phyloP scores from a whole-genome alignment of 345 rosid species.

The Euclidium syriacum region DNA sequence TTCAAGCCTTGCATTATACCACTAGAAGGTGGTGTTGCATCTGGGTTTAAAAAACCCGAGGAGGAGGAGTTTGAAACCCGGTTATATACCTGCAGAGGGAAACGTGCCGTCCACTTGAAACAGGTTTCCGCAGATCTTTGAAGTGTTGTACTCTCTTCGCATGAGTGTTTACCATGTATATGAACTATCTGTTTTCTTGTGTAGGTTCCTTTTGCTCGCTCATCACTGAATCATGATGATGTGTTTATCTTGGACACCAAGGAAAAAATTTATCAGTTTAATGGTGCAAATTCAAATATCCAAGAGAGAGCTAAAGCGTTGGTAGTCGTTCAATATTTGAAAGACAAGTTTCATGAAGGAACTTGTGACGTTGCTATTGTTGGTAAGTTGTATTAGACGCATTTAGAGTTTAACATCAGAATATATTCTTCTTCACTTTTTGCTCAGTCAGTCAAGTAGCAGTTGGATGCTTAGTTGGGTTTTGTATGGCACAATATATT shows the following conservation, averaged over 20 bases:
- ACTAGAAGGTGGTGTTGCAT: slow-evolving; percentile 93
- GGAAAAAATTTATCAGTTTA: slow-evolving; percentile 91
- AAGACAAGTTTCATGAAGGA: slow-evolving; percentile 89
- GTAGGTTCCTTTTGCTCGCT: slow-evolving; percentile 93
- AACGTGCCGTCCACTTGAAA: slow-evolving; percentile 83
- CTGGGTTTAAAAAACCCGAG: slow-evolving; percentile 83
- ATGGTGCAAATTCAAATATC: slow-evolving; percentile 94
- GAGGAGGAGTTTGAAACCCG: slow-evolving; percentile 86
- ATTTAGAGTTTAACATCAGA: slow-evolving; percentile 2
- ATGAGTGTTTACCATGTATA: slow-evolving; percentile 7
- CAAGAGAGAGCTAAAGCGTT: slow-evolving; percentile 98
- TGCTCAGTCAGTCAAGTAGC: background rate
- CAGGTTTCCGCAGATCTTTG: slow-evolving; percentile 52
- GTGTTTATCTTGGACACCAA: slow-evolving; percentile 87
- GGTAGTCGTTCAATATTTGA: slow-evolving; percentile 88
- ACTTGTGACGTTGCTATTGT: slow-evolving; percentile 74
- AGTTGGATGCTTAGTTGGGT: background rate
- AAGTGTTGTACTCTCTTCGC: slow-evolving; percentile 1
- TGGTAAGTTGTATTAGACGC: slow-evolving; percentile 44
- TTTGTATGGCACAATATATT: background rate
- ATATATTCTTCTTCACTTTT: slow-evolving; percentile 2
- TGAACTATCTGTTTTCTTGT: slow-evolving; percentile 25
- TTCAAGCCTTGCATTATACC: slow-evolving; percentile 98
- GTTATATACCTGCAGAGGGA: slow-evolving; percentile 85
- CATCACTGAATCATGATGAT: slow-evolving; percentile 96